A percentile compares a stretch with the other conserved stretches of the same genome.
Evolutionary conservation across 306 rosid genomes (phyloP).

Genomic region (Abrus pulchellus): DNA sequence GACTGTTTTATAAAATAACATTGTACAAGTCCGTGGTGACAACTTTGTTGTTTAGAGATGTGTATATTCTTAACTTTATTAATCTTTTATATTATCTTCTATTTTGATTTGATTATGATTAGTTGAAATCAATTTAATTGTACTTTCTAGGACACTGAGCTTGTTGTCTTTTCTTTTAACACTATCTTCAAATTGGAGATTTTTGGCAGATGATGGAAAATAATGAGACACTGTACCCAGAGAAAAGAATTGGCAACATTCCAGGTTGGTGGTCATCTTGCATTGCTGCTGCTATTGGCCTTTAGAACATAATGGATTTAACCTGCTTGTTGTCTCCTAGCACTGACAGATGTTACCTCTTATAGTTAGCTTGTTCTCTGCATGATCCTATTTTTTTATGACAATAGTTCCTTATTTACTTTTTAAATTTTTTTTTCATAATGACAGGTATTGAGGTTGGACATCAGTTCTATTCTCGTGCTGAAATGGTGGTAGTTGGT

Average conservation of each 20-base stretch:
- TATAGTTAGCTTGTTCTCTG: background rate
- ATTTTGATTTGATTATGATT: background rate
- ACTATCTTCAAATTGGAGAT: slow-evolving; percentile 33
- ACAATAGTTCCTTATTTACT: slow-evolving; percentile 9
- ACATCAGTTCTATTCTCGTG: slow-evolving; percentile 93
- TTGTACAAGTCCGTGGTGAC: background rate
- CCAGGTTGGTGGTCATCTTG: slow-evolving; percentile 72
- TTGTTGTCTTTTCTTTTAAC: slow-evolving; percentile 28
- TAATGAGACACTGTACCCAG: slow-evolving; percentile 60
- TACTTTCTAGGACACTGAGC: background rate
- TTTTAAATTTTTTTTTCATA: background rate
- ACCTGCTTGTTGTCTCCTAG: slow-evolving; percentile 4
- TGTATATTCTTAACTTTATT: background rate
- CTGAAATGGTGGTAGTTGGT: slow-evolving; percentile 97
- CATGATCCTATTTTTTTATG: background rate
- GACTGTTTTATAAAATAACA: slow-evolving; percentile 4
- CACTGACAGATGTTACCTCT: slow-evolving; percentile 1
- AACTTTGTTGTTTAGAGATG: background rate
- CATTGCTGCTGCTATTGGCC: slow-evolving; percentile 11
- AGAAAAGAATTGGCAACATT: slow-evolving; percentile 77
- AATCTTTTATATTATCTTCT: background rate
- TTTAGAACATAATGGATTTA: background rate
- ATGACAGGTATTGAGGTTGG: slow-evolving; percentile 87
- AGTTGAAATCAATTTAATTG: slow-evolving; percentile 3
- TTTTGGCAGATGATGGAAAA: slow-evolving; percentile 73